These are phyloP conservation scores for Canavalia gladiata DNA, from an alignment of 306 rosid species.

Conservation along the genomic window DNA sequence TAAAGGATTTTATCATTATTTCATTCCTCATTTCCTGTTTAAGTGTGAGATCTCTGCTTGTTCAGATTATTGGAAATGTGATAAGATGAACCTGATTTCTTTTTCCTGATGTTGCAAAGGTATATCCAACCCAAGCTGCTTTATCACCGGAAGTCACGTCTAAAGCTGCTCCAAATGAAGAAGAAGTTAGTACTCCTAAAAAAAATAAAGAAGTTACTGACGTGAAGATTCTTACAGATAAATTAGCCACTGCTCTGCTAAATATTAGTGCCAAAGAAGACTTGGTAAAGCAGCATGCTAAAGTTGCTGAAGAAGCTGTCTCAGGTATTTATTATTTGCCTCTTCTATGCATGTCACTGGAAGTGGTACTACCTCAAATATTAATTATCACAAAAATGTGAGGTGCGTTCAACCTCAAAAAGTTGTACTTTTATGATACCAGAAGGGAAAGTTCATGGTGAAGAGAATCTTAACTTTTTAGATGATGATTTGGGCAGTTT, in stretches of 20 bases:
- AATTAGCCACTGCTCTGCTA: constrained; percentile 71
- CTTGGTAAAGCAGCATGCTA: constrained; percentile 79
- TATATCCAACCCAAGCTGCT: constrained; percentile 58
- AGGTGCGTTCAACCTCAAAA: constrained; percentile 17
- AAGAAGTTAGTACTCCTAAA: constrained; percentile 46
- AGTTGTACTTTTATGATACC: constrained; percentile 12
- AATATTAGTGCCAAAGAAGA: constrained; percentile 77
- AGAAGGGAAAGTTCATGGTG: constrained; percentile 12
- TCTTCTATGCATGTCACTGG: constrained; percentile 35
- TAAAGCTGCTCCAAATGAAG: constrained; percentile 59
- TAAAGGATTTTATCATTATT: constrained; percentile 12
- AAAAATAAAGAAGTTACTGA: constrained; percentile 51
- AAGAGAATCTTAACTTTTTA: constrained; percentile 23
- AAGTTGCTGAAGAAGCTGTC: constrained; percentile 92
- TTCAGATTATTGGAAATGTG: constrained; percentile 33
- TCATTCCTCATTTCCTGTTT: not conserved
- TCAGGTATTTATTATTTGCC: constrained; percentile 59
- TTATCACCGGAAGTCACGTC: constrained; percentile 77
- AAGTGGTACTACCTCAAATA: constrained; percentile 37
- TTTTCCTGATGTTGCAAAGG: constrained; percentile 55
- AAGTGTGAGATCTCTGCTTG: constrained; percentile 26
- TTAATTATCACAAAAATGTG: constrained; percentile 14
- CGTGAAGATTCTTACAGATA: constrained; percentile 64
- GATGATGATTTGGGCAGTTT: constrained; percentile 6
- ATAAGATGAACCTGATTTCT: constrained; percentile 38